These are phyloP conservation scores for Intubia oerlemansii DNA, from an alignment of 2,329 filamentous ascomycete genomes.

Conservation along the genomic window DNA sequence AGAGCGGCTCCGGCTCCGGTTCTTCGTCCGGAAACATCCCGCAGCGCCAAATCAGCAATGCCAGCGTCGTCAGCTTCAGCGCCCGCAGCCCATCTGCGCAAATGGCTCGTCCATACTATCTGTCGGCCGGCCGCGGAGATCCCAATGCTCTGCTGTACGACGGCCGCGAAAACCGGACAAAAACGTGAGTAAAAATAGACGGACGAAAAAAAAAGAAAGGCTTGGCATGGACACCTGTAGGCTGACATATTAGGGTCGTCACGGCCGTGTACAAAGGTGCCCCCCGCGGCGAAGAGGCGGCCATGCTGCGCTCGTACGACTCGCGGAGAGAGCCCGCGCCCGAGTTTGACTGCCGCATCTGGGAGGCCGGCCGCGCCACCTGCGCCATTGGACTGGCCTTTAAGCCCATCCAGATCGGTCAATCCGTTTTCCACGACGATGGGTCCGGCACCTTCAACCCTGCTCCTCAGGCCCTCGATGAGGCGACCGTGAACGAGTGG, in stretches of 20 bases:
- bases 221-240: no score
- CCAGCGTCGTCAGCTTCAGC: slow-evolving; percentile 66
- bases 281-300: slow-evolving; percentile 41
- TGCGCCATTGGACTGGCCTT: slow-evolving; percentile 80
- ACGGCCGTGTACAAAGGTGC: slow-evolving; percentile 83
- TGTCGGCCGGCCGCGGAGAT: slow-evolving; percentile 47
- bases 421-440: slow-evolving; percentile 86
- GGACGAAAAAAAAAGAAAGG: neutral
- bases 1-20: neutral
- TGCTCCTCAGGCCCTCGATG: slow-evolving; percentile 64
- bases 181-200: slow-evolving; percentile 43
- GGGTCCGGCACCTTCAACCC: slow-evolving; percentile 86
- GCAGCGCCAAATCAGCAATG: slow-evolving; percentile 52
- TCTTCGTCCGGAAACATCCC: slow-evolving; percentile 13
- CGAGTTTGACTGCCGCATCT: slow-evolving; percentile 86
- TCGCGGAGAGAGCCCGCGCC: slow-evolving; percentile 78
- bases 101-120: slow-evolving; percentile 27
- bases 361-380: slow-evolving; percentile 93
- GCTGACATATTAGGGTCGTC: slow-evolving; percentile 41
- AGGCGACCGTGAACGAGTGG: slow-evolving; percentile 85
- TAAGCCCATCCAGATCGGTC: slow-evolving; percentile 85
- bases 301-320: slow-evolving; percentile 79
- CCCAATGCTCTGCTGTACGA: slow-evolving; percentile 80
- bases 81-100: slow-evolving; percentile 39
- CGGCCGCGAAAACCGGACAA: slow-evolving; percentile 62